Conservation (phyloP, 441 rosid genomes). For the California macrophylla region DNA sequence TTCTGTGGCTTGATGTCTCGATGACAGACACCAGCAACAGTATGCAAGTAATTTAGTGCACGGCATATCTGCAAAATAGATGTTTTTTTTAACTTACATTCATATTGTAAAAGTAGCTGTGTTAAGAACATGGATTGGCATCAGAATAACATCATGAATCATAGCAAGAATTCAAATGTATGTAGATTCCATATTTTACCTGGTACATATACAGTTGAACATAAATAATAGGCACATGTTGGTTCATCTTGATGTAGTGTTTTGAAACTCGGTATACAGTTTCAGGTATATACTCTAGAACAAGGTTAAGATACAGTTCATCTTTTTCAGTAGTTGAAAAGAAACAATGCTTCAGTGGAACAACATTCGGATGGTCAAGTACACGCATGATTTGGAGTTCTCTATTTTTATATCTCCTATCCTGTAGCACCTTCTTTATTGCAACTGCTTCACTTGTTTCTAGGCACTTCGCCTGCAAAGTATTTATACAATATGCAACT, state of each 20-base stretch:
- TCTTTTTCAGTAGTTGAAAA: constrained; percentile 88
- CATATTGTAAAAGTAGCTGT: not conserved
- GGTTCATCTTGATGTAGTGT: constrained; percentile 66
- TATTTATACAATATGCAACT: not conserved
- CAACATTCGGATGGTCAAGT: constrained; percentile 93
- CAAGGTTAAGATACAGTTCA: constrained; percentile 89
- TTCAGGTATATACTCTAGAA: constrained; percentile 89
- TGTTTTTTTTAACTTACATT: too few species aligned
- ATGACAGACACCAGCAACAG: constrained; percentile 83
- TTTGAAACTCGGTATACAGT: constrained; percentile 78
- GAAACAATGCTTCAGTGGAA: constrained; percentile 79
- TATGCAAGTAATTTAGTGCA: constrained; percentile 90
- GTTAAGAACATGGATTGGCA: not conserved
- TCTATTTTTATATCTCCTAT: constrained; percentile 92
- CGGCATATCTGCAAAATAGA: constrained; percentile 66
- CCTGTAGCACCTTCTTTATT: constrained; percentile 94
- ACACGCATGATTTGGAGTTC: constrained; percentile 94
- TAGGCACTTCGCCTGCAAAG: constrained; percentile 78
- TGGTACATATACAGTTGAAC: constrained; percentile 92
- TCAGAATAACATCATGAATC: not conserved
- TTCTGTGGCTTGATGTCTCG: constrained; percentile 98
- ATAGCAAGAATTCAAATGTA: not conserved
- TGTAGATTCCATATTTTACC: constrained; percentile 27
- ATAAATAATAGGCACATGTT: constrained; percentile 82
- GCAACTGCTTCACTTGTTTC: constrained; percentile 95